Conservation (phyloP, 148 eudicot genomes). For the Chenopodium album region DNA sequence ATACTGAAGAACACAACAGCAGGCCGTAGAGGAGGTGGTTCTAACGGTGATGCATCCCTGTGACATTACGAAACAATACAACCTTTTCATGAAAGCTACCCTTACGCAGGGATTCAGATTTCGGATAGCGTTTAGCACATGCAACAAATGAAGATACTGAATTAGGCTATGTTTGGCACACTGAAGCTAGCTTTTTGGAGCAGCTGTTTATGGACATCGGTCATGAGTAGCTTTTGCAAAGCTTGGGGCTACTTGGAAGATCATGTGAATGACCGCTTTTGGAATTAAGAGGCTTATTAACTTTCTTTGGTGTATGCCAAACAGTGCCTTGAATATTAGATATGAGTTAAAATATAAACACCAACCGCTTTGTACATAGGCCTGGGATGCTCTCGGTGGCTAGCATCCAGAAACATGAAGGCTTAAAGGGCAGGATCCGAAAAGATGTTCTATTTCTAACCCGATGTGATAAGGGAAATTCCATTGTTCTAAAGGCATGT, state of each 20-base stretch:
- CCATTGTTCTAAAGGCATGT: too few species aligned
- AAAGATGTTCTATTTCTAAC: background rate
- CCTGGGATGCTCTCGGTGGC: background rate
- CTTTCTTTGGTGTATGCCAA: constrained; percentile 7
- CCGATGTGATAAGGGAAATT: too few species aligned
- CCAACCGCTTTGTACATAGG: background rate
- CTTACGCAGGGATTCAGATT: background rate
- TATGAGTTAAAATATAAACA: background rate
- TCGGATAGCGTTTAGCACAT: background rate
- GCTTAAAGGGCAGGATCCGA: background rate
- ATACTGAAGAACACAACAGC: constrained; percentile 86
- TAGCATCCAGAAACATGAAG: background rate
- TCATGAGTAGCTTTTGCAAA: background rate
- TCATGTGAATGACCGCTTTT: background rate
- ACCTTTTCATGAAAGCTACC: background rate
- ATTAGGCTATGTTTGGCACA: constrained; percentile 9
- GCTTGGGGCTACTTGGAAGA: background rate
- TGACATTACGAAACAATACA: constrained; percentile 11
- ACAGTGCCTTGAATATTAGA: background rate
- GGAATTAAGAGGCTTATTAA: background rate
- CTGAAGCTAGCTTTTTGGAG: background rate
- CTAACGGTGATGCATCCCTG: constrained; percentile 26
- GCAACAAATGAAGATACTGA: background rate
- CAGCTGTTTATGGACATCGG: background rate
- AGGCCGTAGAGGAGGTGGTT: constrained; percentile 63